Percentiles rank a stretch among this genome's conserved stretches.
Conservation (phyloP, 202 grass and related monocot genomes). For the Panicum hallii region DNA sequence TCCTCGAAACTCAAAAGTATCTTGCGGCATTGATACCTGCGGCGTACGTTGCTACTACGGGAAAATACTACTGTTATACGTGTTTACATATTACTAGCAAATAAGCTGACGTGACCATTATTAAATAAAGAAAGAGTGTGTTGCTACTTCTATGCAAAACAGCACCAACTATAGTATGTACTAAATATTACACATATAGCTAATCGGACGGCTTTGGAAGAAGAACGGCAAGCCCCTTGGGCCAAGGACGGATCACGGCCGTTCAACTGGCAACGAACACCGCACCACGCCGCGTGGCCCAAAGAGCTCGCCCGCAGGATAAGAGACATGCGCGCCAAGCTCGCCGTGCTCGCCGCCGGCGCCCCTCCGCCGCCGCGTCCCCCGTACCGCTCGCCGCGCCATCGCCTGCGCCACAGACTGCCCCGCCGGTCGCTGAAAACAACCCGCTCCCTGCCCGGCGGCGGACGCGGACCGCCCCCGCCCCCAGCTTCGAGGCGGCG, state of each 20-base stretch:
- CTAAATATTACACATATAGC: too few relatives aligned
- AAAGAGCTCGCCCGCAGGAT: constrained; percentile 4
- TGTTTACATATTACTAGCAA: too few relatives aligned
- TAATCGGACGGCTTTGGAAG: background rate
- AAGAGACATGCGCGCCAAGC: constrained; percentile 42
- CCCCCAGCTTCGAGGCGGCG: constrained; percentile 6
- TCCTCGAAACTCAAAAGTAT: too few relatives aligned
- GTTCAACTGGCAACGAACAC: background rate
- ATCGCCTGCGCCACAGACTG: background rate
- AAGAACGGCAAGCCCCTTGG: background rate
- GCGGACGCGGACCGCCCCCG: background rate
- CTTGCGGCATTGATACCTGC: too few relatives aligned
- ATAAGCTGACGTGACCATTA: too few relatives aligned
- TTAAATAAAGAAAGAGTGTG: too few relatives aligned
- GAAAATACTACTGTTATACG: too few relatives aligned
- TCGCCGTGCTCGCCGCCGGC: constrained; percentile 43
- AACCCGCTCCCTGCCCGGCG: constrained; percentile 32
- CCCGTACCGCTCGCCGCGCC: background rate
- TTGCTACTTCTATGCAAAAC: too few relatives aligned
- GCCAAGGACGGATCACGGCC: background rate
- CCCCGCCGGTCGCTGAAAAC: constrained; percentile 19
- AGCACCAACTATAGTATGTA: too few relatives aligned
- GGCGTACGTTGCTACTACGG: too few relatives aligned
- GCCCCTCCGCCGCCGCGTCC: constrained; percentile 3
- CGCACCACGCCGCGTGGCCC: background rate